Conservation (phyloP, 2,329 filamentous ascomycete genomes). For the Xylariaceae sp. region DNA sequence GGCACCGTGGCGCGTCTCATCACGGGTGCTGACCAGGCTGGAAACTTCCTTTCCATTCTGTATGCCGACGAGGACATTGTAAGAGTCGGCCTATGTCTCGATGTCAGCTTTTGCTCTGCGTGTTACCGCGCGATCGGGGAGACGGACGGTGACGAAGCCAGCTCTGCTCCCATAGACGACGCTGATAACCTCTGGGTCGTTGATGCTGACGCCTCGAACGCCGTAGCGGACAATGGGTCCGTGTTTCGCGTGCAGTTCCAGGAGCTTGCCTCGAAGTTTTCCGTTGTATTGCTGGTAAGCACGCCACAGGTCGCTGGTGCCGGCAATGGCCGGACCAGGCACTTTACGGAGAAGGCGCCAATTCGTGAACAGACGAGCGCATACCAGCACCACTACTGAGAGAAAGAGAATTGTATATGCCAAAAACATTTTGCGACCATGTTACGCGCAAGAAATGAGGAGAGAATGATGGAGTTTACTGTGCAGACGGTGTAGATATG, state of each 20-base stretch:
- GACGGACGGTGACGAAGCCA: slow-evolving; percentile 18
- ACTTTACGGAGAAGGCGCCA: slow-evolving; percentile 19
- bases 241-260: slow-evolving; percentile 15
- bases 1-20: slow-evolving; percentile 18
- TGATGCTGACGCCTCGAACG: slow-evolving; percentile 21
- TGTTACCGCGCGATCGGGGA: no score
- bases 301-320: slow-evolving; percentile 20
- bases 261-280: slow-evolving; percentile 15
- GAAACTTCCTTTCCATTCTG: slow-evolving; percentile 22
- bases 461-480: no score
- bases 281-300: slow-evolving; percentile 22
- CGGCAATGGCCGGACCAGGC: slow-evolving; percentile 18
- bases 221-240: slow-evolving; percentile 23
- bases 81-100: slow-evolving; percentile 20
- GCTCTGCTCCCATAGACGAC: slow-evolving; percentile 21
- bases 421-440: no score
- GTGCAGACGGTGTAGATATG: no score
- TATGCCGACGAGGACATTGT: slow-evolving; percentile 18
- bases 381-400: no score
- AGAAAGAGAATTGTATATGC: no score
- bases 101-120: no score
- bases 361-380: slow-evolving; percentile 10
- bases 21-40: slow-evolving; percentile 18
- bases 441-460: no score
- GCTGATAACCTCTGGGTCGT: slow-evolving; percentile 20